Conservation (phyloP, 1,284 basidiomycete genomes). For the Tilletia horrida region DNA sequence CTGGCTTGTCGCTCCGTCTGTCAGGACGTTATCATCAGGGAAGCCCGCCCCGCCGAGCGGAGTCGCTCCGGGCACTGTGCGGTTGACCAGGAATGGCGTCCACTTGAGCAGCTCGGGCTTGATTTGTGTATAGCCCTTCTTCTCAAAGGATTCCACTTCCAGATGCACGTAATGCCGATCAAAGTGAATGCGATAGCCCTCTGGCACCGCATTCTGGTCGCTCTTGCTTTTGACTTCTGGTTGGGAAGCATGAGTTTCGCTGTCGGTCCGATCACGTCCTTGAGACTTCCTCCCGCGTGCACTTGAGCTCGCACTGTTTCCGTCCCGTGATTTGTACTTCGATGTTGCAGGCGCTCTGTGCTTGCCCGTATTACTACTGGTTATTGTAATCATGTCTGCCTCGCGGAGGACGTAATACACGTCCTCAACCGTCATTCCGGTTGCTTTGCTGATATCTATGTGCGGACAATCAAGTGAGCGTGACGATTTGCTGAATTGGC, state of each 20-base stretch:
- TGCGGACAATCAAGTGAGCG: constrained; percentile 1
- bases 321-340: constrained; percentile 36
- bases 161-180: constrained; percentile 68
- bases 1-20: not conserved
- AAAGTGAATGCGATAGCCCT: constrained; percentile 73
- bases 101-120: constrained; percentile 85
- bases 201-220: constrained; percentile 62
- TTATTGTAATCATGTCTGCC: constrained; percentile 70
- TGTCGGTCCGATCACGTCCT: constrained; percentile 64
- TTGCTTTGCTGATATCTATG: constrained; percentile 76
- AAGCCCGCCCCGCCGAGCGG: not conserved
- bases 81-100: constrained; percentile 77
- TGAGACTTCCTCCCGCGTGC: constrained; percentile 17
- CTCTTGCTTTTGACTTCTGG: constrained; percentile 46
- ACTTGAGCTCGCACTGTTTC: constrained; percentile 15
- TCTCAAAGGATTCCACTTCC: constrained; percentile 69
- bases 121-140: constrained; percentile 76
- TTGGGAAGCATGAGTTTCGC: constrained; percentile 54
- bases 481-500: not conserved
- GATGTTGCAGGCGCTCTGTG: constrained; percentile 38
- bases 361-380: constrained; percentile 37
- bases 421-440: constrained; percentile 88
- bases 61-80: not conserved
- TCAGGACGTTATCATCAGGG: not conserved
- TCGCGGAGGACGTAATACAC: constrained; percentile 73